These are phyloP conservation scores for Kwoniella europaea DNA, from an alignment of 768 basidiomycete species.

Conservation along the genomic window DNA sequence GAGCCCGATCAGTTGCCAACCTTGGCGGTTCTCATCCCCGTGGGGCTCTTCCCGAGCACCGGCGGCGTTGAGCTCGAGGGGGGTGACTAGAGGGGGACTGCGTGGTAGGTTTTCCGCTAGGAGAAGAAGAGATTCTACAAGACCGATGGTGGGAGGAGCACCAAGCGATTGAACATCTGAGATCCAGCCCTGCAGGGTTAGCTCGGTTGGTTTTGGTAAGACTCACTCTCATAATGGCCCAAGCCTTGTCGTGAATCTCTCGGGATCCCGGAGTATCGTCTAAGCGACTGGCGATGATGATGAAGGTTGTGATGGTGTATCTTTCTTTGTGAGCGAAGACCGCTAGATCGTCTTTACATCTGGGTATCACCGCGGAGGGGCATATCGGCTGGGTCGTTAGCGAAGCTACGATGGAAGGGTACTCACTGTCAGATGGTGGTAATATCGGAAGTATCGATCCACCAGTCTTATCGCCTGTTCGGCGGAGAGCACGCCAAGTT, in stretches of 20 bases:
- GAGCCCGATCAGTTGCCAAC: slow-evolving; percentile 55
- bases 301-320: slow-evolving; percentile 48
- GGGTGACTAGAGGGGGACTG: slow-evolving; percentile 33
- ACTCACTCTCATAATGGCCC: slow-evolving; percentile 50
- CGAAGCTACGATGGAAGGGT: background rate
- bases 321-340: slow-evolving; percentile 46
- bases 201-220: background rate
- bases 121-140: slow-evolving; percentile 51
- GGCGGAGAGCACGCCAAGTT: slow-evolving; percentile 40
- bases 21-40: slow-evolving; percentile 54
- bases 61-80: slow-evolving; percentile 32
- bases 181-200: slow-evolving; percentile 46
- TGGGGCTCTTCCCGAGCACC: slow-evolving; percentile 47
- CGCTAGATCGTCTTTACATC: slow-evolving; percentile 38
- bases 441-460: slow-evolving; percentile 47
- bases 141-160: slow-evolving; percentile 48
- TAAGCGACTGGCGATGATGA: slow-evolving; percentile 54
- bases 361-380: slow-evolving; percentile 40
- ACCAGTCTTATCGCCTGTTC: slow-evolving; percentile 39
- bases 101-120: slow-evolving; percentile 56
- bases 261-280: slow-evolving; percentile 34
- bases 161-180: slow-evolving; percentile 51
- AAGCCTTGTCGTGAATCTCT: slow-evolving; percentile 48
- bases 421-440: slow-evolving; percentile 55
- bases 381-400: slow-evolving; percentile 42